A percentile compares a stretch with the other conserved stretches of the same genome.
Conservation (phyloP, 176 grass and related monocot species). For the Rhynchospora breviuscula region DNA sequence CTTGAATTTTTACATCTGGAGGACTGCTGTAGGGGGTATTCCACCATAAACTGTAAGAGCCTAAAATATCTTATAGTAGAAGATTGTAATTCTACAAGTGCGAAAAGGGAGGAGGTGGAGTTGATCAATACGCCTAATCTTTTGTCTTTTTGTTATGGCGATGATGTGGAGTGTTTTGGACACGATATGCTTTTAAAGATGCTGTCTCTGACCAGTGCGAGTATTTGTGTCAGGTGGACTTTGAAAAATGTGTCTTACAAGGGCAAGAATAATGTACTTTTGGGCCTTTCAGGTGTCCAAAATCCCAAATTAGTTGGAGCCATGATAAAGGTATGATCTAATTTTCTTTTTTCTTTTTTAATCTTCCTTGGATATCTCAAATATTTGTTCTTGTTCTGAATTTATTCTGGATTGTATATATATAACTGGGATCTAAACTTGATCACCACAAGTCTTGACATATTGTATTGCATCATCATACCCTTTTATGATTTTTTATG, state of each 20-base stretch:
- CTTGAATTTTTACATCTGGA: not conserved
- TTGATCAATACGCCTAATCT: not conserved
- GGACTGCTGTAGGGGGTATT: not conserved
- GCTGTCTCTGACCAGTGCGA: not conserved
- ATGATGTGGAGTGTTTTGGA: too few relatives aligned
- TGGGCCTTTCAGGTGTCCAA: not conserved
- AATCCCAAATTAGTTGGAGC: not conserved
- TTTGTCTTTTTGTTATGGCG: too few relatives aligned
- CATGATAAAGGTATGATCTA: not conserved
- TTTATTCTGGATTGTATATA: not conserved
- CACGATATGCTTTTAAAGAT: not conserved
- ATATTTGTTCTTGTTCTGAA: too few relatives aligned
- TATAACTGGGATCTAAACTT: too few relatives aligned
- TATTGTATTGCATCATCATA: not conserved
- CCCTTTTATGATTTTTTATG: not conserved
- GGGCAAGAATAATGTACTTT: not conserved
- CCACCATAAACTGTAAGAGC: not conserved
- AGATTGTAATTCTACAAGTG: too few relatives aligned
- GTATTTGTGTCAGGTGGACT: too few relatives aligned
- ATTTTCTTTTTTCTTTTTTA: too few relatives aligned
- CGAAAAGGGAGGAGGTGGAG: too few relatives aligned
- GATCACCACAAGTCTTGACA: too few relatives aligned
- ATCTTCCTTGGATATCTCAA: too few relatives aligned
- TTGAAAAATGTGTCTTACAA: too few relatives aligned
- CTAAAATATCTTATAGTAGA: not conserved